Evolutionary conservation across 768 basidiomycete genomes (phyloP), one percentile per base, ranked within the genome.

Genomic region (Austroboletus festivus): DNA sequence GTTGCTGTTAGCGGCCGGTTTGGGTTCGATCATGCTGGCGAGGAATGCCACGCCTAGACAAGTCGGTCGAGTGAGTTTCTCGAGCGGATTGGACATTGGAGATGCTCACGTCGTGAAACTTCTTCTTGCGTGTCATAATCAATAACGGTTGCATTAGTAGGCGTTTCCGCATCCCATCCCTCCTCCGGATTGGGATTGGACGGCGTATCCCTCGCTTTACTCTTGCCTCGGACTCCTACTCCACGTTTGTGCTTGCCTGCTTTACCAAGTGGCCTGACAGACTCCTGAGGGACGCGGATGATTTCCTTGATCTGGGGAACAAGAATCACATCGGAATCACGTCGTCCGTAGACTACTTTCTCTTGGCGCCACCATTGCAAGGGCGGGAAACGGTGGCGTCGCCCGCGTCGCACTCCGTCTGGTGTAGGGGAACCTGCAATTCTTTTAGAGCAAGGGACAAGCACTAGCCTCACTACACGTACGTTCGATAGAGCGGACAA

Each of bases 311-410:
- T 86, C 59, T 75, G 77, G 1, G 86, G 75, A 11, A 88, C 83
- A 22, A 79, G 73, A 19, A 77, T 70, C 9, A 69, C 52, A 20
- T 73, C 79, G 7, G 75, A 74, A 9, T 75, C 70, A 12, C 78
- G 75, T 19, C 83, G 78, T 6, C 85, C 86, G 58, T 92, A 97
- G 2, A 93, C 83, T 20, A 92, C 79, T 53, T 83, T 85, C 69
- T 98, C 95, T 56, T 82, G 81, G n/a, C 93, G 81, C 95, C 95
- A 98, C 73, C 78, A 95, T 34, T 90, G 88, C 30, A 98, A 73
- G 4, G 94, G 95, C 42, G 71, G 70, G 57, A 81, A 82, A 26
- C 81, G 81, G 45, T 78, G 72, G 20, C 94, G 83, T 41, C 71
- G 71, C 24, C 90, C 85, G 42, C 86, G 82, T 16, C 93, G 84